Percentiles rank a stretch among this genome's conserved stretches.
phyloP scores from a whole-genome alignment of 2,329 filamentous ascomycete genomes.

The Mycogone perniciosa region DNA sequence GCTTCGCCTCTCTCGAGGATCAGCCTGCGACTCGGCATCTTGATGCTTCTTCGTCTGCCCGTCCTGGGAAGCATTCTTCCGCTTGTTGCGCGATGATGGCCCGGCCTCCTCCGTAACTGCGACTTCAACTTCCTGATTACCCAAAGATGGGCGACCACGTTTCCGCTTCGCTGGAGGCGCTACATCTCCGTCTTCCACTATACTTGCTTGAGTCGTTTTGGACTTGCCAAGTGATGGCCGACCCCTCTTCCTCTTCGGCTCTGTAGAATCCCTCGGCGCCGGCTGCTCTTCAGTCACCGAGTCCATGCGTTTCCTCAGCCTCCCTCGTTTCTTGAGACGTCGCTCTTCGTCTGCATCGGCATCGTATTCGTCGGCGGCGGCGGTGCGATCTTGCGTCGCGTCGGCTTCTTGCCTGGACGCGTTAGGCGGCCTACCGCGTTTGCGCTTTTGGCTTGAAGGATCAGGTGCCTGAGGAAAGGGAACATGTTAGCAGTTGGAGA shows the following conservation, averaged over 20 bases:
- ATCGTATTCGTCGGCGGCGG: conserved; percentile 14
- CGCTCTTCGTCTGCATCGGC: conserved; percentile 21
- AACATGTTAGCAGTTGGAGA: neutral
- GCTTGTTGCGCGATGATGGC: neutral
- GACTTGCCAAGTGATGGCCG: conserved; percentile 18
- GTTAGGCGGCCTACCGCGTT: conserved; percentile 37
- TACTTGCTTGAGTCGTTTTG: too few relatives aligned
- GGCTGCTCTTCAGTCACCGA: neutral
- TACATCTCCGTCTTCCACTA: too few relatives aligned
- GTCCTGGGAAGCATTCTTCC: conserved; percentile 9
- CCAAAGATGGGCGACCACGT: conserved; percentile 29
- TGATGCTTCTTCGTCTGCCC: conserved; percentile 4
- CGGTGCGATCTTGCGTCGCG: conserved; percentile 20
- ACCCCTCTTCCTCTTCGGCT: conserved; percentile 22
- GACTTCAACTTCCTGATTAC: conserved; percentile 10
- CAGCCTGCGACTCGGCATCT: conserved; percentile 1
- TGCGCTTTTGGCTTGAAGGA: conserved; percentile 32
- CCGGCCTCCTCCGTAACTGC: conserved; percentile 1
- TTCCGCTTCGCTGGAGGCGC: conserved; percentile 25
- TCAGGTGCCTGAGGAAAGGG: conserved; percentile 18
- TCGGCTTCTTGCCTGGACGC: conserved; percentile 29
- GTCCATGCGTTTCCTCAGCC: conserved; percentile 9
- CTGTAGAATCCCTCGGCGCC: neutral
- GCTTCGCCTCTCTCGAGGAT: conserved; percentile 5
- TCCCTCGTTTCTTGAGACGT: conserved; percentile 22